Evolutionary conservation across 805 yeast genomes (phyloP), one percentile per base, ranked within the genome.

Genomic region (Ogataea ramenticola): DNA sequence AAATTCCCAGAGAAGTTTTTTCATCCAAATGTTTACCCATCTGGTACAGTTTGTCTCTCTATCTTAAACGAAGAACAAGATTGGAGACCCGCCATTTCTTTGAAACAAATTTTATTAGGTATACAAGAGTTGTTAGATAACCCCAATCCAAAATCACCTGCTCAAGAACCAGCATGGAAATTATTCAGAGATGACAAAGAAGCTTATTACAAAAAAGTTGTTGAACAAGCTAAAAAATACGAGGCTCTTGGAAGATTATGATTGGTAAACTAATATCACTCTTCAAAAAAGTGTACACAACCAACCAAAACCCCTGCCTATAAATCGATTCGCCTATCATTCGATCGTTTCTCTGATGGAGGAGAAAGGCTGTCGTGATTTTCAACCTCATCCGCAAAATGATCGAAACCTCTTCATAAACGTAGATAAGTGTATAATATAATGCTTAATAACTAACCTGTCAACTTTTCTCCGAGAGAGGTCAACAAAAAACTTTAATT

Each of bases 11-110:
- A 81, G 2, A 86, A 85, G 0, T 93, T 93, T 56, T 93, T 89
- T 66, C 99, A 93, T 64, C 99, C 99, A 12, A 93, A 93, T 57
- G 91, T 93, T 10, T 93, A 93, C 56, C 99, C 99, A 1, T 86
- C 96, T 44, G 99, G 99, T 1, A 93, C 98, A 1, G 82, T 93
- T 32, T 93, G 99, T 66, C 74, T 93, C 39, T 82, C 95, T 43
- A 90, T 93, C 43, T 71, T 93, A 58, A 93, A 93, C 63, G 99
- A 93, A 62, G 89, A 83, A 39, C 95, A 90, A 64, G 98, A 88
- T 63, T 93, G 99, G 99, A 79, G 96, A 58, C 99, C 99, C 1
- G 96, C 96, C 9, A 85, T 91, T 52, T 86, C 96, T 15, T 66
- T 91, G 52, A 89, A 87, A 58, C 96, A 91, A 60, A 83, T 93